phyloP scores from a whole-genome alignment of 345 rosid genomes.

The Raphanus raphanistrum region DNA sequence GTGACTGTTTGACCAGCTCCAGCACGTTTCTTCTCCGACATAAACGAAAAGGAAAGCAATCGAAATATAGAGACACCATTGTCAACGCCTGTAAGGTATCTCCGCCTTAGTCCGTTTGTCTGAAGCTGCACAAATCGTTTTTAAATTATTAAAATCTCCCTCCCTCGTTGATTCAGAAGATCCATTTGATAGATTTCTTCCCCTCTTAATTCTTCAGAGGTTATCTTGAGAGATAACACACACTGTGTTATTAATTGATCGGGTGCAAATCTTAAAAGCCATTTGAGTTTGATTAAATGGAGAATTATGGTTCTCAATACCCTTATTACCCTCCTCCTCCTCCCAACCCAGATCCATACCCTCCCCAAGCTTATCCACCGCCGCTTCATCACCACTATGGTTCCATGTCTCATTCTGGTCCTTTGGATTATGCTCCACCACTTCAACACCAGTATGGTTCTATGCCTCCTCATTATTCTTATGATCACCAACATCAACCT shows the following conservation, averaged over 20 bases:
- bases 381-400: slow-evolving; percentile 20
- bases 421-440: slow-evolving; percentile 36
- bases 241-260: not conserved
- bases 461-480: slow-evolving; percentile 21
- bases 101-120: not conserved
- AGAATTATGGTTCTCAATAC: slow-evolving; percentile 29
- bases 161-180: not conserved
- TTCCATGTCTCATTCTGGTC: slow-evolving; percentile 38
- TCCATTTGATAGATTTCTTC: not conserved
- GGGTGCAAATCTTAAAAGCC: not conserved
- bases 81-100: not conserved
- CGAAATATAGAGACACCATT: not conserved
- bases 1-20: not conserved
- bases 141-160: not conserved
- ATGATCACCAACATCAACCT: slow-evolving; percentile 24
- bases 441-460: not conserved
- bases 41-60: not conserved
- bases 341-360: slow-evolving; percentile 49
- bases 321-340: slow-evolving; percentile 43
- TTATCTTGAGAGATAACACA: not conserved
- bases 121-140: not conserved
- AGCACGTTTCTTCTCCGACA: not conserved
- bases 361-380: slow-evolving; percentile 37
- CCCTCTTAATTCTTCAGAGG: not conserved
- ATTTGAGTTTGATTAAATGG: slow-evolving; percentile 20